phyloP scores from a whole-genome alignment of 2,329 filamentous ascomycete species.

The Clonostachys rosea region DNA sequence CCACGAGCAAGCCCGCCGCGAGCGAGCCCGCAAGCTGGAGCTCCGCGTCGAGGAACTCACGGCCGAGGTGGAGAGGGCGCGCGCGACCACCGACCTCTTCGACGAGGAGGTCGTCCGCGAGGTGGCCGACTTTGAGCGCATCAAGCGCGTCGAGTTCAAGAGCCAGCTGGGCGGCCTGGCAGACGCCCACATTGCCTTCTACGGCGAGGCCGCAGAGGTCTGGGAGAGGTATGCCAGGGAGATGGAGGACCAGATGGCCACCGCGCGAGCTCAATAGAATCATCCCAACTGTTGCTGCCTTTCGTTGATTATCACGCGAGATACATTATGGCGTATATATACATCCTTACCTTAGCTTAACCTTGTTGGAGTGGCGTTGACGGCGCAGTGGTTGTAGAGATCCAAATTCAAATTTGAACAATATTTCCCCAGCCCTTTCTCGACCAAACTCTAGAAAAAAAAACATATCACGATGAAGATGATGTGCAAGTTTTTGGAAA shows the following conservation, averaged over 20 bases:
- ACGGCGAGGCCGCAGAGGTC: slow-evolving; percentile 69
- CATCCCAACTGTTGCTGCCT: too few species aligned
- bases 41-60: slow-evolving; percentile 90
- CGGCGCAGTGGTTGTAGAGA: too few species aligned
- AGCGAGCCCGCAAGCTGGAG: slow-evolving; percentile 85
- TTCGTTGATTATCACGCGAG: too few species aligned
- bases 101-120: slow-evolving; percentile 95
- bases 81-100: slow-evolving; percentile 84
- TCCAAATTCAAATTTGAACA: too few species aligned
- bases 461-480: too few species aligned
- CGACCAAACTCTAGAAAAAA: too few species aligned
- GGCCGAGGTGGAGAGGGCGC: slow-evolving; percentile 81
- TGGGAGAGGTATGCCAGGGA: slow-evolving; percentile 91
- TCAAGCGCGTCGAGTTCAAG: slow-evolving; percentile 91
- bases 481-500: too few species aligned
- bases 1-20: slow-evolving; percentile 85
- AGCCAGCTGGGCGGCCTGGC: slow-evolving; percentile 79
- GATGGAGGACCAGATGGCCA: slow-evolving; percentile 65
- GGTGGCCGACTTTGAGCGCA: slow-evolving; percentile 89
- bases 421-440: too few species aligned
- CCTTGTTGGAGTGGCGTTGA: too few species aligned
- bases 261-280: too few species aligned
- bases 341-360: too few species aligned
- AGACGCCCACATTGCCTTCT: slow-evolving; percentile 83
- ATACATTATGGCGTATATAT: too few species aligned